Base-by-base conservation (phyloP, 2,329 filamentous ascomycete genomes). In the Trichoderma oligosporum region DNA sequence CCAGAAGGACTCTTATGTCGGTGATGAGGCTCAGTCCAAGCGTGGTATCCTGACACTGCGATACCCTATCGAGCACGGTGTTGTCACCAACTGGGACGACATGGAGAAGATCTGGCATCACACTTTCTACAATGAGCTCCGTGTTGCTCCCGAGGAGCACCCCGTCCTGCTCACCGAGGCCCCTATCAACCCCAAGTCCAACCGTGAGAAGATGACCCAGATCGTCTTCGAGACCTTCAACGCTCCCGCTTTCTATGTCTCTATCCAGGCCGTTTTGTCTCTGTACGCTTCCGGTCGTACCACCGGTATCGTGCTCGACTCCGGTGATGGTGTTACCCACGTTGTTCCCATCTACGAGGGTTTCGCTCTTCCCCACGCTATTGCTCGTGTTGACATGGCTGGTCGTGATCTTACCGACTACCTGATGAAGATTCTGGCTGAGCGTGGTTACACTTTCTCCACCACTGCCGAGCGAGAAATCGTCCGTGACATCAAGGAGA, bases 21-120 rank as follows among this genome's bases (percentile, higher is more conserved):
- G 94, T 85, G 94, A 99, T 82, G 94, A 99, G 85, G 94, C 94
- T 82, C 94, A 99, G 85, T 99, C 94, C 77, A 99, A 99, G 92
- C 93, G 94, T 94, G 94, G 94, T 96, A 97, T 99, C 82, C 87
- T 99, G 71, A 97, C 93, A 65, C 86, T 99, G 76, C 88, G 94
- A 84, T 99, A 99, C 82, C 94, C 94, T 76, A 99, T 99, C 77
- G 94, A 99, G 86, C 94, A 99, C 87, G 94, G 94, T 94, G 94
- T 99, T 73, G 94, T 99, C 76, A 99, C 94, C 82, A 97, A 97
- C 90, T 99, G 94, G 94, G 94, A 99, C 78, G 94, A 97, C 80
- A 97, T 97, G 94, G 94, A 97, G 85, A 97, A 97, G 88, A 97
- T 99, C 72, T 99, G 94, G 94, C 94, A 99, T 81, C 94, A 99